Conservation (phyloP, 169 alveolate species). For the Perkinsus marinus region DNA sequence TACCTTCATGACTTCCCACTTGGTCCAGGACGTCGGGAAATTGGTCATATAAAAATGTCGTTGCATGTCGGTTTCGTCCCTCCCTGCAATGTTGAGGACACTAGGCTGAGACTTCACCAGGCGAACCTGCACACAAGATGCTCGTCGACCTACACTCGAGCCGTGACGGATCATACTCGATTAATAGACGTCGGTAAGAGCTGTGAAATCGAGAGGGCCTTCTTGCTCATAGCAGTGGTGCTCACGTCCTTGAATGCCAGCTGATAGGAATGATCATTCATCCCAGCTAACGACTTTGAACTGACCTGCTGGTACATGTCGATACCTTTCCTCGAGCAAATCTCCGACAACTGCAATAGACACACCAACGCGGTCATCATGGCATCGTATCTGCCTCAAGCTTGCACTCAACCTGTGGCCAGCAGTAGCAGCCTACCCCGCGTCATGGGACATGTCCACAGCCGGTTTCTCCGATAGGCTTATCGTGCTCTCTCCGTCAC, state of each 20-base stretch:
- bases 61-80: constrained; percentile 52
- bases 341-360: constrained; percentile 37
- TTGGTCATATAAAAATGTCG: constrained; percentile 57
- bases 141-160: neutral
- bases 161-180: neutral
- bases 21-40: constrained; percentile 60
- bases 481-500: neutral
- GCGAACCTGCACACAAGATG: neutral
- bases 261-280: neutral
- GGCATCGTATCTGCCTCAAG: constrained; percentile 45
- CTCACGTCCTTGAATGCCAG: neutral
- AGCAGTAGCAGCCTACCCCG: neutral
- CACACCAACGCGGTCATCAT: constrained; percentile 60
- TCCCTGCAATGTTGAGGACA: constrained; percentile 42
- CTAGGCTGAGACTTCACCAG: constrained; percentile 65
- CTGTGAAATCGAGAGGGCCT: neutral
- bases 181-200: neutral
- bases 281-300: constrained; percentile 16
- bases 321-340: constrained; percentile 18
- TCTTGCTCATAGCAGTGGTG: neutral
- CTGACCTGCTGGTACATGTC: constrained; percentile 26
- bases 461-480: neutral
- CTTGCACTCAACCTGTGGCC: neutral
- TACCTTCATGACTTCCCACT: constrained; percentile 69
- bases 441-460: neutral